phyloP scores from a whole-genome alignment of 2,329 filamentous ascomycete genomes.

The Aspergillus oerlinghausenensis region DNA sequence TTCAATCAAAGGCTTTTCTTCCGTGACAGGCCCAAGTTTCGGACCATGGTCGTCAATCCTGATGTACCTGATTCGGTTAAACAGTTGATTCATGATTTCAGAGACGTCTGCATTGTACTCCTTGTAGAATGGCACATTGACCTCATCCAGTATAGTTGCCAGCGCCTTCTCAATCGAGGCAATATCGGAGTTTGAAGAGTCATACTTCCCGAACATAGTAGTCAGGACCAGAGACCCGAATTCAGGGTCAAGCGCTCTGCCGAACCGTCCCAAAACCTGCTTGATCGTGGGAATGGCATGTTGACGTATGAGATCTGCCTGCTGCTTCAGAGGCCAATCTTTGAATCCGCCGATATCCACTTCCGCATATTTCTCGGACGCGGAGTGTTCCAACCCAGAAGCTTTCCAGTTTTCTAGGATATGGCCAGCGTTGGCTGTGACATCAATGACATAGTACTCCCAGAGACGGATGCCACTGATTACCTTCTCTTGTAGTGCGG shows the following conservation, averaged over 20 bases:
- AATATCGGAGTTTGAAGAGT: constrained; percentile 43
- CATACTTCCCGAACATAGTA: constrained; percentile 64
- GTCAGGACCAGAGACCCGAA: constrained; percentile 66
- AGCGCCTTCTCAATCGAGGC: constrained; percentile 50
- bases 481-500: constrained; percentile 74
- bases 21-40: constrained; percentile 72
- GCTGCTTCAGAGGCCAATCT: constrained; percentile 53
- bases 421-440: constrained; percentile 65
- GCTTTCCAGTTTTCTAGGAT: constrained; percentile 68
- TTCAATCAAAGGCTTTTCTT: constrained; percentile 79
- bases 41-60: constrained; percentile 90
- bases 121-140: constrained; percentile 84
- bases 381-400: constrained; percentile 26
- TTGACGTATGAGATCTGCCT: constrained; percentile 58
- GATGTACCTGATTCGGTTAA: constrained; percentile 91
- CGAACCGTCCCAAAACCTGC: constrained; percentile 73
- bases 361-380: constrained; percentile 11
- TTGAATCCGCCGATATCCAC: constrained; percentile 47
- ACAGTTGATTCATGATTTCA: constrained; percentile 84
- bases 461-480: constrained; percentile 75
- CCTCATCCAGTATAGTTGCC: constrained; percentile 66
- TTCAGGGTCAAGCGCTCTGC: constrained; percentile 64
- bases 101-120: constrained; percentile 84
- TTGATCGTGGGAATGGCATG: constrained; percentile 68
- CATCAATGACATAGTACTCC: constrained; percentile 87